phyloP scores from a whole-genome alignment of 345 rosid species.

The Toxicodendron radicans region DNA sequence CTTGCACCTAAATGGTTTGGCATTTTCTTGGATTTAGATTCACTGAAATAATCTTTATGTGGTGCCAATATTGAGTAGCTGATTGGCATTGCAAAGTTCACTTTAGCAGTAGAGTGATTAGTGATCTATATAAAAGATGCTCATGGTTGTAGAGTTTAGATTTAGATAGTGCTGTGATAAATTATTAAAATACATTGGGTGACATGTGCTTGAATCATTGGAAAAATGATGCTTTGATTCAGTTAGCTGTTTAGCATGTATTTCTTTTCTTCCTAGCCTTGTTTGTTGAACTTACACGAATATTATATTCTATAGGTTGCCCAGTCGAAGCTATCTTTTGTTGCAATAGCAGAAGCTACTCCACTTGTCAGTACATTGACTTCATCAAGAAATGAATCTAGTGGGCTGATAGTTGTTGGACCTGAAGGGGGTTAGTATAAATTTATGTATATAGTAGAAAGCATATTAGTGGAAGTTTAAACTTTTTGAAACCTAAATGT shows the following conservation, averaged over 20 bases:
- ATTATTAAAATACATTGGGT: not conserved
- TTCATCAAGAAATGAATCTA: constrained; percentile 44
- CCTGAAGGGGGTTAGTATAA: constrained; percentile 82
- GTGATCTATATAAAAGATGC: not conserved
- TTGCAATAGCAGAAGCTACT: constrained; percentile 79
- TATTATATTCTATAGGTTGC: constrained; percentile 44
- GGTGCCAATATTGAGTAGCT: not conserved
- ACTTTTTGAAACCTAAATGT: not conserved
- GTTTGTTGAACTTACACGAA: not conserved
- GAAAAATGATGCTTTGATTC: not conserved
- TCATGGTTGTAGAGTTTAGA: not conserved
- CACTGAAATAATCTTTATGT: not conserved
- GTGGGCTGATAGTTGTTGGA: constrained; percentile 69
- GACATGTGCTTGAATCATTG: not conserved
- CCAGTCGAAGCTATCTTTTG: constrained; percentile 64
- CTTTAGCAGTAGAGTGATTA: not conserved
- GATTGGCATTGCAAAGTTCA: not conserved
- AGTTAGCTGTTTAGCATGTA: not conserved
- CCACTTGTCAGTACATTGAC: constrained; percentile 59
- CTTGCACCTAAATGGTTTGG: not conserved
- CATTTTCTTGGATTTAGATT: constrained; percentile 9
- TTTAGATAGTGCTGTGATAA: not conserved
- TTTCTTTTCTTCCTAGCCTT: not conserved
- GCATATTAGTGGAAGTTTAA: not conserved
- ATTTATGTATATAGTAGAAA: not conserved